Conservation (phyloP, 2,329 filamentous ascomycete genomes). For the Fusarium scirpi region DNA sequence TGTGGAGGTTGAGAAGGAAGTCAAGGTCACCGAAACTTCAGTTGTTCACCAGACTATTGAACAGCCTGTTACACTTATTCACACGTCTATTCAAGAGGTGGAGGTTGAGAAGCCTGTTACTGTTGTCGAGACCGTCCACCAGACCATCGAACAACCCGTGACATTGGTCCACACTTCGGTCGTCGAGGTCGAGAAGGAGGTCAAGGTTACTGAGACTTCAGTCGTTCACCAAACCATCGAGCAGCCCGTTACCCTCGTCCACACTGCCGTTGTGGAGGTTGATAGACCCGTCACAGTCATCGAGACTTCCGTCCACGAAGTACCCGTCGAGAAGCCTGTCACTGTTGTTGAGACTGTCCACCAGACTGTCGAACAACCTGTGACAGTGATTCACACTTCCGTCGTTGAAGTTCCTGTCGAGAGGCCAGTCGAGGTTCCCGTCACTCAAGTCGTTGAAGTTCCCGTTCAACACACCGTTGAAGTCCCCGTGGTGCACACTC, state of each 20-base stretch:
- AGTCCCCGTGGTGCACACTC: conserved; percentile 7
- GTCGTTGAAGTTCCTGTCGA: conserved; percentile 16
- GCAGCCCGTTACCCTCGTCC: conserved; percentile 10
- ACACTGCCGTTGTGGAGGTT: conserved; percentile 20
- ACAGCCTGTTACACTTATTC: conserved; percentile 9
- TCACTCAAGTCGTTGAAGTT: conserved; percentile 5
- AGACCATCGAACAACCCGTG: conserved; percentile 18
- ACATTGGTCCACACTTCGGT: conserved; percentile 11
- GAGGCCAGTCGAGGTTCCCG: conserved; percentile 19
- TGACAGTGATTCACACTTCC: conserved; percentile 16
- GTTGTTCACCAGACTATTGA: conserved; percentile 21
- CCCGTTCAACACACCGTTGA: conserved; percentile 13
- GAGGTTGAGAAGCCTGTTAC: conserved; percentile 24
- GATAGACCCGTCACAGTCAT: conserved; percentile 12
- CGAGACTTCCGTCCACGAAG: conserved; percentile 7
- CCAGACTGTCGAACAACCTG: neutral
- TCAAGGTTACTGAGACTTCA: conserved; percentile 18
- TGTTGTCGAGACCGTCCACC: conserved; percentile 12
- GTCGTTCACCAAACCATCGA: conserved; percentile 22
- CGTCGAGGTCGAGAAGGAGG: conserved; percentile 11
- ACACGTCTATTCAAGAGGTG: conserved; percentile 6
- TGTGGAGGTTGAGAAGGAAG: conserved; percentile 7
- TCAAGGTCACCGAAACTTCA: conserved; percentile 12
- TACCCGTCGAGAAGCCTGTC: conserved; percentile 5
- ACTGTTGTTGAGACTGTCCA: conserved; percentile 17